A percentile compares a stretch with the other conserved stretches of the same genome.
Evolutionary conservation across 345 rosid species (phyloP).

Genomic region (Clausena lansium): DNA sequence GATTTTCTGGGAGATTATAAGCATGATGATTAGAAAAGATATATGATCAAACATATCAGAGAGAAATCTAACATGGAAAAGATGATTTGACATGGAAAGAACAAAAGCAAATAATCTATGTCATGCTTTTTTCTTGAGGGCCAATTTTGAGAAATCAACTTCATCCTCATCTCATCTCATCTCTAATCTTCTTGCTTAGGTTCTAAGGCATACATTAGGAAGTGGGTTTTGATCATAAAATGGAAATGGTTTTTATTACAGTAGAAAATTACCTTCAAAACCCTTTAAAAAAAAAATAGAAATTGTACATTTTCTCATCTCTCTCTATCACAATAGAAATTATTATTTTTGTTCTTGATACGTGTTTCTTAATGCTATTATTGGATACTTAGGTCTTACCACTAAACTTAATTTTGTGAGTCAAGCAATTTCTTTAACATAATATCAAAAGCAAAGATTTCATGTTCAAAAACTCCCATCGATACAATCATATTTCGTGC

Average conservation of each 20-base stretch:
- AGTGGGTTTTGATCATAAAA: too few relatives aligned
- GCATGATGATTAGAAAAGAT: not conserved
- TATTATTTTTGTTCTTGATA: too few relatives aligned
- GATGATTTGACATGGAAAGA: not conserved
- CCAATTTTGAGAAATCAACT: not conserved
- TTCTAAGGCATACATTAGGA: not conserved
- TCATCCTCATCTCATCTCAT: not conserved
- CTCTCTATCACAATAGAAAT: too few relatives aligned
- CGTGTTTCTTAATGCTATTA: too few relatives aligned
- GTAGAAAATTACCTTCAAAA: not conserved
- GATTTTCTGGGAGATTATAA: slow-evolving; percentile 30
- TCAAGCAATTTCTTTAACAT: too few relatives aligned
- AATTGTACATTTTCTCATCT: too few relatives aligned
- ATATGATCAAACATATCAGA: not conserved
- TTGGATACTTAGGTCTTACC: too few relatives aligned
- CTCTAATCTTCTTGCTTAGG: not conserved
- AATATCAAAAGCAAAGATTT: too few relatives aligned
- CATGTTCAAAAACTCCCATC: too few relatives aligned
- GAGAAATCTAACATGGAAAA: not conserved
- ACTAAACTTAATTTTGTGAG: too few relatives aligned
- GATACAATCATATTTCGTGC: too few relatives aligned
- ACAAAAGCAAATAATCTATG: not conserved
- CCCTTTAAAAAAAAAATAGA: too few relatives aligned
- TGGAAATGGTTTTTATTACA: not conserved
- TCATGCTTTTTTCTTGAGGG: not conserved